Evolutionary conservation across 148 eudicot species (phyloP).

Genomic region (Dysphania ambrosioides): DNA sequence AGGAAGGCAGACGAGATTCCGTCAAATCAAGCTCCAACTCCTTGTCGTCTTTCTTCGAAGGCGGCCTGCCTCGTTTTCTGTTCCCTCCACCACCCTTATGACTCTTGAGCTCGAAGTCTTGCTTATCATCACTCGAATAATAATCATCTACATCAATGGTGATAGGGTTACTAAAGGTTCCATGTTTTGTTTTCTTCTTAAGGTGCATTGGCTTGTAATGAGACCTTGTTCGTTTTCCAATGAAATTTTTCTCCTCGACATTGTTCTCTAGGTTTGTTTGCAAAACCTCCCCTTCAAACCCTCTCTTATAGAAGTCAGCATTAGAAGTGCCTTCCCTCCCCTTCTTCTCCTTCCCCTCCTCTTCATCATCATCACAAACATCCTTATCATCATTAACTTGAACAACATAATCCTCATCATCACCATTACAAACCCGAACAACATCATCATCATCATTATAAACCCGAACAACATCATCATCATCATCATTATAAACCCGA

Average conservation of each 20-base stretch:
- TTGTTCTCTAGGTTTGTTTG: background rate
- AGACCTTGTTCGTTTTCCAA: slow-evolving; percentile 2
- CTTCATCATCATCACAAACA: background rate
- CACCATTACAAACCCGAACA: too few species aligned
- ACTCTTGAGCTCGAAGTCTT: background rate
- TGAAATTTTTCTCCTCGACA: background rate
- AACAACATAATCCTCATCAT: background rate
- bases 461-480: background rate
- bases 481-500: background rate
- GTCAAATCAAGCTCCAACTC: background rate
- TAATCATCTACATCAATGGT: background rate
- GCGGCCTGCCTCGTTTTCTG: background rate
- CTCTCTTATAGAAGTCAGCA: background rate
- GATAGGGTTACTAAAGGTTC: background rate
- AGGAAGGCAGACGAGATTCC: too few species aligned
- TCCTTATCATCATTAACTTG: background rate
- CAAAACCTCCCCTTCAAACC: background rate
- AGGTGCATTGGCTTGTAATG: background rate
- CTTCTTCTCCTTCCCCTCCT: too few species aligned
- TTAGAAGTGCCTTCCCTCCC: background rate
- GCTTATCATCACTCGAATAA: too few species aligned
- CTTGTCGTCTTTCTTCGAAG: background rate
- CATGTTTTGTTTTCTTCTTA: background rate
- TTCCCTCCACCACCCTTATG: background rate
- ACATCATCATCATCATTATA: background rate